A percentile compares a stretch with the other conserved stretches of the same genome.
Conservation (phyloP, 805 yeast species). For the Saturnispora saitoi region DNA sequence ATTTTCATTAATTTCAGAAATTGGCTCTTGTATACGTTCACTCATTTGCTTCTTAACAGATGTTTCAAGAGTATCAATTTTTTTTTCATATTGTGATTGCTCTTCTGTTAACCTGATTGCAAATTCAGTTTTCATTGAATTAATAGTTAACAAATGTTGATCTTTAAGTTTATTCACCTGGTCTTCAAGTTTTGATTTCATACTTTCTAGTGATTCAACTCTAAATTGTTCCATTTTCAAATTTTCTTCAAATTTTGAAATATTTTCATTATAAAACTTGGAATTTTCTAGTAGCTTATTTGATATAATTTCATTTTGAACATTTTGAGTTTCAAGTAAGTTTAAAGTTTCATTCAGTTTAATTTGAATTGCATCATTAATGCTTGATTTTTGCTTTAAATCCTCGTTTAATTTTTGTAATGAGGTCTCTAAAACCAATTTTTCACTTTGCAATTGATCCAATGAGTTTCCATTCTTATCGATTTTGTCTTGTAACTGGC, state of each 20-base stretch:
- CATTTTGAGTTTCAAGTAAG: neutral
- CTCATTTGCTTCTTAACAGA: neutral
- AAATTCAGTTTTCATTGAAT: constrained; percentile 1
- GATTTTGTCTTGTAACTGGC: neutral
- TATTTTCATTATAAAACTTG: neutral
- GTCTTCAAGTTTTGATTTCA: constrained; percentile 8
- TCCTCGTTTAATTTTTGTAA: neutral
- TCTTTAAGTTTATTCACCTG: constrained; percentile 1
- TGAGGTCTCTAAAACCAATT: neutral
- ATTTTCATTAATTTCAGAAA: neutral
- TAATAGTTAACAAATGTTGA: neutral
- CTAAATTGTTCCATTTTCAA: constrained; percentile 8
- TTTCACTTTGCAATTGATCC: neutral
- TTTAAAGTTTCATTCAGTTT: neutral
- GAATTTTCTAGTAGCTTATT: neutral
- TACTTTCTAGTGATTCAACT: constrained; percentile 6
- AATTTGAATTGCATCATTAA: neutral
- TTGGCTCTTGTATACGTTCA: neutral
- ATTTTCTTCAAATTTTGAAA: constrained; percentile 4
- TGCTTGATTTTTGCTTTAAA: neutral
- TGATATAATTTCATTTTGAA: neutral
- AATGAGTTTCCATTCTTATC: neutral
- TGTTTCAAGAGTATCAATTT: neutral
- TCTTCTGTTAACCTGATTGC: neutral
- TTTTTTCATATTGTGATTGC: neutral